Base-by-base conservation (phyloP, 345 rosid species). In the Dimocarpus longan region DNA sequence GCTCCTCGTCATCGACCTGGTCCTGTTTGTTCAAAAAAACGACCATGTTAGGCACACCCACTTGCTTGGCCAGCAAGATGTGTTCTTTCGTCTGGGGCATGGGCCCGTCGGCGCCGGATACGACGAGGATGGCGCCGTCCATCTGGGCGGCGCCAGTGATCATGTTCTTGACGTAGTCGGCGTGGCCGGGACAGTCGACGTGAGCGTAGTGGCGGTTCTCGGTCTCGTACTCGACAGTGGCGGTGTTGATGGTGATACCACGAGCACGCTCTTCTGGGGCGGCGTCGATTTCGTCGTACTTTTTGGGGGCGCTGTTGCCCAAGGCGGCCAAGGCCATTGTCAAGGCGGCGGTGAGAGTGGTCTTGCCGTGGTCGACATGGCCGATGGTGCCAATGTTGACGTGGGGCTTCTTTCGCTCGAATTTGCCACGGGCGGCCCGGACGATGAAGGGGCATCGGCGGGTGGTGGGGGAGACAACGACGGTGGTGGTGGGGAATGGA, bases 21-120 rank as follows among this genome's bases (percentile, higher is more conserved):
- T 95, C 98, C 79, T 95, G 93, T 70, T 95, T 95, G 79, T 95
- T 91, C 82, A 93, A 80, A 79, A 95, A 95, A 15, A 93, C 98
- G 1, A 91, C 98, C 93, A 92, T 89, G 69, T 92, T 92, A 0
- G 97, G 99, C 6, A 95, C 99, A 67, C 99, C 98, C 6, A 92
- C 96, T 67, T 92, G 96, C 85, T 93, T 92, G 0, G 98, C 98
- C 56, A 95, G 82, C 80, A 95, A 85, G 54, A 95, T 89, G 28
- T 95, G 98, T 39, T 95, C 97, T 77, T 92, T 93, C 1, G 97
- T 95, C 90, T 95, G 98, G 1, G 95, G 98, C 98, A 93, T 92
- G 6, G 98, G 97, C 0, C 98, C 98, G 44, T 93, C 96, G 15
- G 97, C 95, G 8, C 94, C 96, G 26, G 95, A 93, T 24, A 86